Evolutionary conservation across 805 yeast species (phyloP).

Genomic region (Pichia membranifaciens): DNA sequence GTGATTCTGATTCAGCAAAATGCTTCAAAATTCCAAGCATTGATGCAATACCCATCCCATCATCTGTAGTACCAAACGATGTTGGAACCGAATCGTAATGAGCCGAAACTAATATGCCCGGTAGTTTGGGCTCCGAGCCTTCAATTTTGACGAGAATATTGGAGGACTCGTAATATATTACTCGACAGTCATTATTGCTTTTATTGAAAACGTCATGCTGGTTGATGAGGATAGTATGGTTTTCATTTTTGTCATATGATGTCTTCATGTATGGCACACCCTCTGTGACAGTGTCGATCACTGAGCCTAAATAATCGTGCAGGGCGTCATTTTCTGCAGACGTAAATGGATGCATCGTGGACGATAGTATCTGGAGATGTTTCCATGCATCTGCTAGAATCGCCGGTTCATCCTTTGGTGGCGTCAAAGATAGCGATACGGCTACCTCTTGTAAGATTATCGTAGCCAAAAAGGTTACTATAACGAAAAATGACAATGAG

Average conservation of each 20-base stretch:
- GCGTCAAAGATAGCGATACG: constrained; percentile 35
- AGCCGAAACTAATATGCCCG: constrained; percentile 72
- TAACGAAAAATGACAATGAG: constrained; percentile 51
- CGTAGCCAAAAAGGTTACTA: constrained; percentile 41
- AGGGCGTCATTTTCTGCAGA: constrained; percentile 73
- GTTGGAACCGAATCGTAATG: constrained; percentile 90
- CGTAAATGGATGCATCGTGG: constrained; percentile 68
- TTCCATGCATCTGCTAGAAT: constrained; percentile 51
- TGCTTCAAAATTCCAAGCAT: constrained; percentile 63
- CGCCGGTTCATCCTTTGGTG: constrained; percentile 40
- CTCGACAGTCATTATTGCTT: constrained; percentile 36
- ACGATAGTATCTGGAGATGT: constrained; percentile 64
- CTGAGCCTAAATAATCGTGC: constrained; percentile 52
- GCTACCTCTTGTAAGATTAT: constrained; percentile 30
- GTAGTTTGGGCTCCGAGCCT: constrained; percentile 53
- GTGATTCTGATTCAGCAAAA: constrained; percentile 31
- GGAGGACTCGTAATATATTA: constrained; percentile 75
- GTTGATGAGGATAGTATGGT: constrained; percentile 32
- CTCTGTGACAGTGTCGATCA: background rate
- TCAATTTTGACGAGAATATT: constrained; percentile 71
- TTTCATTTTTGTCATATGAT: constrained; percentile 9
- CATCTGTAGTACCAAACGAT: constrained; percentile 84
- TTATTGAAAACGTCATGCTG: constrained; percentile 46
- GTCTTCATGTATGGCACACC: constrained; percentile 4
- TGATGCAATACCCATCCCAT: constrained; percentile 83